Conservation (phyloP, 345 rosid species). For the Viola odorata region DNA sequence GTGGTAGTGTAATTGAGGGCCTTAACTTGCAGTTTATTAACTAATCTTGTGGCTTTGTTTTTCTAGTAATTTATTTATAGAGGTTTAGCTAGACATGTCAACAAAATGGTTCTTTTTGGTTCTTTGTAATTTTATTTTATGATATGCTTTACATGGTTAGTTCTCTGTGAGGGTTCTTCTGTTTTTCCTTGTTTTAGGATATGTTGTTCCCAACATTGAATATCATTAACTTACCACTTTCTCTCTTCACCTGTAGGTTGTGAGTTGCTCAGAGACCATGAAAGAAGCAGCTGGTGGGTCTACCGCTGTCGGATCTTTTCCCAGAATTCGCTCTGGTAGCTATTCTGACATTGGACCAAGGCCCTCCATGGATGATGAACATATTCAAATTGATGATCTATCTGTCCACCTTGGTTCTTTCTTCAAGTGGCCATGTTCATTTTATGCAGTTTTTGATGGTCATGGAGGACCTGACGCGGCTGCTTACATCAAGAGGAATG, state of each 20-base stretch:
- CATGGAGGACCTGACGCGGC: constrained; percentile 93
- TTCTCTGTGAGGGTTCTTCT: not conserved
- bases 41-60: too few species aligned
- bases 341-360: constrained; percentile 59
- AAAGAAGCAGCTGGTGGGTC: constrained; percentile 28
- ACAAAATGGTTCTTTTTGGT: not conserved
- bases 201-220: not conserved
- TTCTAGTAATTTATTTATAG: too few species aligned
- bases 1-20: too few species aligned
- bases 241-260: constrained; percentile 26
- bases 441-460: constrained; percentile 92
- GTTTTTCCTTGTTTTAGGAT: not conserved
- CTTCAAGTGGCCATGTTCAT: constrained; percentile 62
- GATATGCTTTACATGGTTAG: not conserved
- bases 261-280: constrained; percentile 27
- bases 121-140: not conserved
- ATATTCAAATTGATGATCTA: constrained; percentile 69
- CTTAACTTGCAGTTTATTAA: too few species aligned
- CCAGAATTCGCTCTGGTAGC: constrained; percentile 79
- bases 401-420: constrained; percentile 52
- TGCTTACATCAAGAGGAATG: constrained; percentile 63
- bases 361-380: constrained; percentile 79
- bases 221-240: constrained; percentile 8
- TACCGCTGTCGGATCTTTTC: constrained; percentile 35
- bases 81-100: too few species aligned